These are phyloP conservation scores for Stachybotrys echinatus DNA, from an alignment of 2,329 filamentous ascomycete genomes.

Conservation along the genomic window DNA sequence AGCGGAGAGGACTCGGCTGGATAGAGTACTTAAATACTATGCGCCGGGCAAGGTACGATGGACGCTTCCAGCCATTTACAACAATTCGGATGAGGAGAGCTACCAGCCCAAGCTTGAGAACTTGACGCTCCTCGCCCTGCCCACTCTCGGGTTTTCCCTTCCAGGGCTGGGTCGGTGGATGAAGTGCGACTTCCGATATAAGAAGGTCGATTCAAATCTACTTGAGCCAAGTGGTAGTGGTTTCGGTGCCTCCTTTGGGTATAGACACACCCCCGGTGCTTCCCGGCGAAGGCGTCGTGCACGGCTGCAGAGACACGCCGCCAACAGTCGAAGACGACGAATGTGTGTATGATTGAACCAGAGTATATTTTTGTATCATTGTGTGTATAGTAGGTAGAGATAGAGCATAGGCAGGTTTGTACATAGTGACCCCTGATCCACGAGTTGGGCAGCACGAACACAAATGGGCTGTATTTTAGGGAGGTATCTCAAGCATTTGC, in stretches of 20 bases:
- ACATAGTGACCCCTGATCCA: no score
- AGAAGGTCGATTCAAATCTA: slow-evolving; percentile 38
- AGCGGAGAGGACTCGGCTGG: slow-evolving; percentile 26
- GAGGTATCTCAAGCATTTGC: no score
- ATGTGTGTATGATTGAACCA: background rate
- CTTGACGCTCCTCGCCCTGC: slow-evolving; percentile 44
- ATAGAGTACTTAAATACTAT: slow-evolving; percentile 38
- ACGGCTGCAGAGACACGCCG: background rate
- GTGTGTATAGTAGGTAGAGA: no score
- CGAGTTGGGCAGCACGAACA: no score
- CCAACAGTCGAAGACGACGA: background rate
- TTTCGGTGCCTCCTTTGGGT: slow-evolving; percentile 2
- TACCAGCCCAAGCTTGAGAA: no score
- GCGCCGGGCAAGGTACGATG: slow-evolving; percentile 52
- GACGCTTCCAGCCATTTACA: slow-evolving; percentile 51
- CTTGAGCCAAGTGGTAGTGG: slow-evolving; percentile 20
- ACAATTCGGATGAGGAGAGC: no score
- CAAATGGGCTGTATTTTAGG: no score
- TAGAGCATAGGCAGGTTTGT: no score
- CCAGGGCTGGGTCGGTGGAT: slow-evolving; percentile 44
- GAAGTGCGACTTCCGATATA: slow-evolving; percentile 44
- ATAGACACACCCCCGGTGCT: background rate
- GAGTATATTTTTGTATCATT: background rate
- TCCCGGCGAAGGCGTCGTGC: background rate
- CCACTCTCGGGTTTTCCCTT: slow-evolving; percentile 43